A percentile compares a stretch with the other conserved stretches of the same genome.
Conservation (phyloP, 2,329 filamentous ascomycete species). For the Mycocentrospora acerina region DNA sequence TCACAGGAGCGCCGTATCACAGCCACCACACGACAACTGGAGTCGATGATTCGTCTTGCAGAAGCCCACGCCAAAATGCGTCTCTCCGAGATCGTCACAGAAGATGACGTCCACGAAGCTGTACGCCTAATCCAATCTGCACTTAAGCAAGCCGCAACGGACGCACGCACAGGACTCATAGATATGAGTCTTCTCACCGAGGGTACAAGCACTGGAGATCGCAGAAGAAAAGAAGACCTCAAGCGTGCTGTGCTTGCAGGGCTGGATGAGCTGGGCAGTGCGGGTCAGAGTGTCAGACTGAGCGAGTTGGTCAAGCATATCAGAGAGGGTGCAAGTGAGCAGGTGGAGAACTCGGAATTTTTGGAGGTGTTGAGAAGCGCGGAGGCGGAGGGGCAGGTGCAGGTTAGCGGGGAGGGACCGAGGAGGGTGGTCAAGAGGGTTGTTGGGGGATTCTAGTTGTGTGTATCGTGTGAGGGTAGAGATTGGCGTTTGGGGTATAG, state of each 20-base stretch:
- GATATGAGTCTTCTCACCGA: conserved; percentile 96
- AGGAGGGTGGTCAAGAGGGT: conserved; percentile 80
- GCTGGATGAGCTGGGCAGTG: conserved; percentile 72
- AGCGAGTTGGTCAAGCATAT: conserved; percentile 75
- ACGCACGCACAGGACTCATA: conserved; percentile 84
- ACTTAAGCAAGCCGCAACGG: conserved; percentile 96
- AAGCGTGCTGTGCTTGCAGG: conserved; percentile 74
- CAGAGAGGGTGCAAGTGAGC: conserved; percentile 56
- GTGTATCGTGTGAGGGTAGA: background rate
- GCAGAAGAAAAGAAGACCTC: conserved; percentile 78
- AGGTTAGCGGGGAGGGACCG: conserved; percentile 79
- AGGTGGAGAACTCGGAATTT: conserved; percentile 79
- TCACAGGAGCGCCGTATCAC: conserved; percentile 94
- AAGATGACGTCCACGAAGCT: conserved; percentile 82
- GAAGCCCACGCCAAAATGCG: conserved; percentile 99
- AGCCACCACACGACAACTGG: conserved; percentile 91
- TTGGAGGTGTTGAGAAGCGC: conserved; percentile 75
- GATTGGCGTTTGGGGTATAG: no score
- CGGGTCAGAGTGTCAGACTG: conserved; percentile 67
- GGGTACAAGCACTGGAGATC: conserved; percentile 86
- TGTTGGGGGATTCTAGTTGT: conserved; percentile 28
- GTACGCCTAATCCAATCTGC: conserved; percentile 91
- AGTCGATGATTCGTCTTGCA: conserved; percentile 95
- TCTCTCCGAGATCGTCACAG: conserved; percentile 72
- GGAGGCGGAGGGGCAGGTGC: conserved; percentile 82